Base-by-base conservation (phyloP, 139 green algal species). In the Yamagishiella unicocca region DNA sequence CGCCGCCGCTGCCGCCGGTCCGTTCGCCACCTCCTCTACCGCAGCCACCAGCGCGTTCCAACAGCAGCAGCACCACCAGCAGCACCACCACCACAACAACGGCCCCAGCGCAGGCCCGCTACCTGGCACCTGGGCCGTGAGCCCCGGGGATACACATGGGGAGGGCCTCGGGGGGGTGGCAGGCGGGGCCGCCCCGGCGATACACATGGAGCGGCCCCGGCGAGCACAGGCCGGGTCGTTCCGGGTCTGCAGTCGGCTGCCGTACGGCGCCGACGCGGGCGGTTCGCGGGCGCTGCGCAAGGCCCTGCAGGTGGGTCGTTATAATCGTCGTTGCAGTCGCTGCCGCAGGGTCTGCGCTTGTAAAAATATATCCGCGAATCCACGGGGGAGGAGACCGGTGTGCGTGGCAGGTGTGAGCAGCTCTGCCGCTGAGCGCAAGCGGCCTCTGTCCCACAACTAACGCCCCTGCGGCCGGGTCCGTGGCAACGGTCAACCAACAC, bases 231-330 rank as follows among this genome's bases (percentile, higher is more conserved):
- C 27, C 58, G 33, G 58, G 27, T 25, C 27, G 3, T 82, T 67
- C 6, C 74, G 74, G 4, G 46, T 67, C n/a, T 67, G 31, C 74
- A 31, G 45, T 12, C 53, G 31, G 31, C 74, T 82, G 74, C 74
- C 74, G 45, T 81, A 46, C 45, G 73, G 45, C 17, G 45, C 19
- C 25, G 72, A 80, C 2, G n/a, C 72, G 50, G 46, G 31, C 22
- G 77, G 27, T 29, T 73, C 55, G 10, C 77, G 55, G 4, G 55
- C 77, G 25, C 77, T 73, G 38, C 55, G 77, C 8, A 73, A 50
- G 77, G 42, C 55, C 1, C 77, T 84, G 31, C 55, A 27, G 77
- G 77, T 84, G 54, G 33, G 74, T 67, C 37, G 38, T n/a, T n/a
- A n/a, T n/a, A n/a, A n/a, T n/a, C n/a, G n/a, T n/a, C n/a, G n/a